Percentiles rank a stretch among this genome's conserved stretches.
Evolutionary conservation across 139 green algal genomes (phyloP).

Genomic region (Coccomyxa sp.): DNA sequence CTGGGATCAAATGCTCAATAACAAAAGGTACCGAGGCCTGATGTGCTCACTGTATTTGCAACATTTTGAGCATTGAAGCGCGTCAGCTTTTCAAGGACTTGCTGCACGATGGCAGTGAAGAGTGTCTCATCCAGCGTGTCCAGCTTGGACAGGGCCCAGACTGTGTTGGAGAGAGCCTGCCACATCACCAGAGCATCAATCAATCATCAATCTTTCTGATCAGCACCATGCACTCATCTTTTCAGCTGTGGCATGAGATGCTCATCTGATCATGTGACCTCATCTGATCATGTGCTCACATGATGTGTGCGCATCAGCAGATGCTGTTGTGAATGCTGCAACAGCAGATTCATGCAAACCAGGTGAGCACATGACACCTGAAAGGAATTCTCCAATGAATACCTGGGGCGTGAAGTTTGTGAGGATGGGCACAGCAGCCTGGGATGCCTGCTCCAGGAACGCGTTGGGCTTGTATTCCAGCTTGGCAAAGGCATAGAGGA

Average conservation of each 20-base stretch:
- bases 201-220: too few species aligned
- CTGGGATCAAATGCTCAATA: too few species aligned
- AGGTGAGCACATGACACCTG: too few species aligned
- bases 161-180: constrained; percentile 57
- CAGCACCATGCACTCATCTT: too few species aligned
- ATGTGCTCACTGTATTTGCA: constrained; percentile 20
- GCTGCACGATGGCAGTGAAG: constrained; percentile 21
- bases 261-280: too few species aligned
- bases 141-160: constrained; percentile 58
- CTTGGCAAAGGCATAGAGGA: constrained; percentile 29
- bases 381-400: neutral
- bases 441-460: constrained; percentile 13
- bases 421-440: constrained; percentile 5
- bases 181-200: neutral
- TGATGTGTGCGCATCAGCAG: neutral
- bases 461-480: constrained; percentile 22
- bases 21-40: too few species aligned
- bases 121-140: constrained; percentile 21
- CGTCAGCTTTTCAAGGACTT: constrained; percentile 13
- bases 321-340: neutral
- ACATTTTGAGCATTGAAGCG: constrained; percentile 40
- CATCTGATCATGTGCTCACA: too few species aligned
- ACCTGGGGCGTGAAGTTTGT: constrained; percentile 22
- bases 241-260: too few species aligned
- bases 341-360: too few species aligned